Conservation (phyloP, 148 eudicot genomes). For the Polygonum aviculare region DNA sequence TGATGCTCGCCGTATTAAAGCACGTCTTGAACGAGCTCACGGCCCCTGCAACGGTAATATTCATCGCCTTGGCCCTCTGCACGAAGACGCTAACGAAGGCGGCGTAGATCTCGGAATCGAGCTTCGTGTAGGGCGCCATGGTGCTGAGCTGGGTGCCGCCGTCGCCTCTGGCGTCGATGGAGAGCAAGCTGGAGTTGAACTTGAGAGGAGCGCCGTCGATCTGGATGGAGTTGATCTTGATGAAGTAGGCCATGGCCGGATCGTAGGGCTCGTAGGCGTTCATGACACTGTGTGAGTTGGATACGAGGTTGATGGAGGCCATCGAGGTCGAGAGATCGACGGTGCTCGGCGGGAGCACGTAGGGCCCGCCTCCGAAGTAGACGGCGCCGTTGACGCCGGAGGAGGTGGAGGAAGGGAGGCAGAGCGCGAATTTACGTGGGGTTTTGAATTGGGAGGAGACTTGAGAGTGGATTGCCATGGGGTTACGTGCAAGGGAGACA, state of each 20-base stretch:
- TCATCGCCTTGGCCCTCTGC: not conserved
- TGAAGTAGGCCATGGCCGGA: slow-evolving; percentile 19
- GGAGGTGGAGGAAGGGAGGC: not conserved
- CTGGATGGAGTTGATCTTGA: slow-evolving; percentile 15
- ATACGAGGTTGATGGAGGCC: slow-evolving; percentile 16
- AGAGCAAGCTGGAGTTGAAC: slow-evolving; percentile 15
- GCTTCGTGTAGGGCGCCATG: slow-evolving; percentile 18
- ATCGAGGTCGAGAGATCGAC: slow-evolving; percentile 15
- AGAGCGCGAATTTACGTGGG: not conserved
- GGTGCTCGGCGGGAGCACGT: slow-evolving; percentile 17
- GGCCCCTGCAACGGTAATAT: slow-evolving; percentile 7
- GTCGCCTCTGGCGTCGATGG: slow-evolving; percentile 15
- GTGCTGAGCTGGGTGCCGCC: slow-evolving; percentile 28
- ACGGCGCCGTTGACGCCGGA: slow-evolving; percentile 16
- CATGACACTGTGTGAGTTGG: slow-evolving; percentile 14
- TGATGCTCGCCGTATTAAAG: slow-evolving; percentile 14
- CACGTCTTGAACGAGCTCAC: slow-evolving; percentile 24
- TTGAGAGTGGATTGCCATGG: not conserved
- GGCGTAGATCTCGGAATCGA: slow-evolving; percentile 20
- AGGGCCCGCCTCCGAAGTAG: slow-evolving; percentile 35
- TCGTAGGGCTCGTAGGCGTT: not conserved
- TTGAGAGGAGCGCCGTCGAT: slow-evolving; percentile 6
- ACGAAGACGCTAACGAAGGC: slow-evolving; percentile 13
- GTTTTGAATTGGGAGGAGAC: not conserved
- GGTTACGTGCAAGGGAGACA: not conserved